A percentile compares a stretch with the other conserved stretches of the same genome.
Conservation (phyloP, 345 rosid genomes). For the Angophora floribunda region DNA sequence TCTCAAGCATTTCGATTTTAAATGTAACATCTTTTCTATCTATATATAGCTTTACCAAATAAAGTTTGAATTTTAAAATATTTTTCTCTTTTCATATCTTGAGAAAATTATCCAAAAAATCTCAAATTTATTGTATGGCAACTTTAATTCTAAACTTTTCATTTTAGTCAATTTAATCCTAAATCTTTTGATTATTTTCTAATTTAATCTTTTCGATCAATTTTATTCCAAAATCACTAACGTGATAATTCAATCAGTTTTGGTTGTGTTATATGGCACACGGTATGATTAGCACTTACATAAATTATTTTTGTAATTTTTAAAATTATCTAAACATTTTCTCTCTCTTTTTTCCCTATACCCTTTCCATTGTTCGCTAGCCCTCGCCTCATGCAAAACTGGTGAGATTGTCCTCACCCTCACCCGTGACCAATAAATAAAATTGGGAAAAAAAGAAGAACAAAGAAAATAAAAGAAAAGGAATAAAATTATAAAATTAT, state of each 20-base stretch:
- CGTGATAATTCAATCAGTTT: neutral
- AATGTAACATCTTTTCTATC: neutral
- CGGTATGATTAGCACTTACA: rapidly evolving
- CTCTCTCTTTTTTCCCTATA: neutral
- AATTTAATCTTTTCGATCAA: rapidly evolving
- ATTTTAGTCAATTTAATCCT: neutral
- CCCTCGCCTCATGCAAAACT: neutral
- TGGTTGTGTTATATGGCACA: rapidly evolving
- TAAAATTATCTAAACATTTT: neutral
- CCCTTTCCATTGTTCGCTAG: rapidly evolving
- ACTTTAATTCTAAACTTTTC: neutral
- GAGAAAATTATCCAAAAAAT: neutral
- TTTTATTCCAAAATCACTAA: neutral
- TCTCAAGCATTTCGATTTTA: neutral
- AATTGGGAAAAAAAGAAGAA: neutral
- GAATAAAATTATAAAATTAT: neutral
- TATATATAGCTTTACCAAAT: neutral
- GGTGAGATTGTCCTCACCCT: neutral
- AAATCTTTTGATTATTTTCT: neutral
- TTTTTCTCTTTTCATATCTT: neutral
- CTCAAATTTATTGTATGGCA: neutral
- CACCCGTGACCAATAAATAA: rapidly evolving
- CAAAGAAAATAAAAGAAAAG: neutral
- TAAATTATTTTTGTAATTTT: neutral
- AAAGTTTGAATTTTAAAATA: neutral